phyloP scores from a whole-genome alignment of 2,329 filamentous ascomycete genomes.

The Diaporthe aspalathi region DNA sequence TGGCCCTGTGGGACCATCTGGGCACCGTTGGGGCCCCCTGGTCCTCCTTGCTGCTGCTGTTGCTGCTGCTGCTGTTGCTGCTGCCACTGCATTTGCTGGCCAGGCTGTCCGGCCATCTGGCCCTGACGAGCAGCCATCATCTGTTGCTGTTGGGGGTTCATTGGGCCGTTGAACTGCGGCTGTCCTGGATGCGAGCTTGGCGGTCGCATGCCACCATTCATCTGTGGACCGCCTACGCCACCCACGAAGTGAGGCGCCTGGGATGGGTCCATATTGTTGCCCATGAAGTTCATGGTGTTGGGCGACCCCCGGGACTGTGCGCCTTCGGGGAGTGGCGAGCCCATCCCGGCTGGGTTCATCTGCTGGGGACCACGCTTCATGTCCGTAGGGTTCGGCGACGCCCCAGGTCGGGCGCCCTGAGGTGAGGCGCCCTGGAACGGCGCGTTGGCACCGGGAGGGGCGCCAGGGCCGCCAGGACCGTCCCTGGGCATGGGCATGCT shows the following conservation, averaged over 20 bases:
- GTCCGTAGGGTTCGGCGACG: conserved; percentile 81
- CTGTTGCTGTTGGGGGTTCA: conserved; percentile 71
- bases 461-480: conserved; percentile 58
- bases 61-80: conserved; percentile 47
- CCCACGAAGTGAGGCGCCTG: conserved; percentile 70
- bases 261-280: conserved; percentile 70
- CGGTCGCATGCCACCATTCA: conserved; percentile 76
- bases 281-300: conserved; percentile 71
- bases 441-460: conserved; percentile 50
- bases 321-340: conserved; percentile 78
- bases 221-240: conserved; percentile 60
- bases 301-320: conserved; percentile 74
- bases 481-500: conserved; percentile 63
- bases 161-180: conserved; percentile 64
- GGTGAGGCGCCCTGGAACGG: conserved; percentile 77
- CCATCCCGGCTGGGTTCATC: conserved; percentile 75
- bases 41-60: conserved; percentile 48
- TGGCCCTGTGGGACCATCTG: conserved; percentile 57
- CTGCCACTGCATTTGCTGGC: conserved; percentile 62
- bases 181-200: conserved; percentile 74
- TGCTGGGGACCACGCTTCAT: conserved; percentile 84
- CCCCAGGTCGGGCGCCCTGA: conserved; percentile 74
- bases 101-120: conserved; percentile 49
- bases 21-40: conserved; percentile 52
- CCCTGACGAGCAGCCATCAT: conserved; percentile 64